Base-by-base conservation (phyloP, 2,329 filamentous ascomycete species). In the Nectriaceae sp. region DNA sequence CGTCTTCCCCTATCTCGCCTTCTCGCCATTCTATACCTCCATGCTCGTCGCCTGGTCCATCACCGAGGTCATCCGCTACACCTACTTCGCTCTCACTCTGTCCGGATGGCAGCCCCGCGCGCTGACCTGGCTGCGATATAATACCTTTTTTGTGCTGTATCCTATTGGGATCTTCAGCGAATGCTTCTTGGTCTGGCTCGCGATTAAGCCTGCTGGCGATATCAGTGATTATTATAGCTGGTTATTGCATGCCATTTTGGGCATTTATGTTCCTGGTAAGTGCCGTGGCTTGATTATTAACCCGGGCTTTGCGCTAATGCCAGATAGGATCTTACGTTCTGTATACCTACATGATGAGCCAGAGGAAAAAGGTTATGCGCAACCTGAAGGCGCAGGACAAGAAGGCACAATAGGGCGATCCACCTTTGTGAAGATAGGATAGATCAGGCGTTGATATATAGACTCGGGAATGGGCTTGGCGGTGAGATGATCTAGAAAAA, bases 341-440 rank as follows among this genome's bases (percentile, higher is more conserved):
- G 49, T 97, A 94, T 67, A 90, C 89, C 19, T 89, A 99, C 71
- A 97, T 99, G 94, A 89, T 97, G 78, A 78, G 79, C 53, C 94
- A 99, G 79, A 80, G 93, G 60, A 79, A 83, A 57, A 96, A 90
- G 79, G 83, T 93, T 45, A 75, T 90, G 75, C 81, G 83, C 46
- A 80, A 78, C 35, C 81, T 84, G 64, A 82, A 79, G 70, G 61
- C 67, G 21, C 63, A 75, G 56, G 65, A 72, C 40, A 61, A 62
- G 40, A 76, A 79, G 65, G 72, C 72, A 13, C 57, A 61, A 46
- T 62, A 29, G 24, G 24, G 24, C 24, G 24, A 29, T n/a, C n/a
- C n/a, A n/a, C n/a, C n/a, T n/a, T n/a, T 37, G 24, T 26, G 8
- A 13, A 29, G 4, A 24, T 4, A 19, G 33, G 29, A 4, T 15